phyloP scores from a whole-genome alignment of 2,329 filamentous ascomycete genomes.

The Xylaria sp. region DNA sequence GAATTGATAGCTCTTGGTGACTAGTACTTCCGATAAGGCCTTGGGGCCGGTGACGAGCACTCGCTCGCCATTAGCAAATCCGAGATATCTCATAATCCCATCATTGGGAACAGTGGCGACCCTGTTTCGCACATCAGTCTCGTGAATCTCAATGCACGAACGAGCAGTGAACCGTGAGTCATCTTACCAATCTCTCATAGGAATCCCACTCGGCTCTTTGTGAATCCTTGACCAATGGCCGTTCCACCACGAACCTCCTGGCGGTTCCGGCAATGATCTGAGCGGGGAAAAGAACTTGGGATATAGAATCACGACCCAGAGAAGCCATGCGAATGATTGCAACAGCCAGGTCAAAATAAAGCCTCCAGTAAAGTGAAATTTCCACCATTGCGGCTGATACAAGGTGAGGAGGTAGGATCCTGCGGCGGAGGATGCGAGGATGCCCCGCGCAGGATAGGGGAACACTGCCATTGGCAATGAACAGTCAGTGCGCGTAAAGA shows the following conservation, averaged over 20 bases:
- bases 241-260: conserved; percentile 57
- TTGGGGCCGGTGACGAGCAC: conserved; percentile 66
- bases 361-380: conserved; percentile 46
- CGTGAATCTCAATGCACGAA: not conserved
- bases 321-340: conserved; percentile 51
- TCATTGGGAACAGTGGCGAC: conserved; percentile 70
- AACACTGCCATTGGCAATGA: conserved; percentile 39
- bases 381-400: conserved; percentile 49
- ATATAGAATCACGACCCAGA: conserved; percentile 61
- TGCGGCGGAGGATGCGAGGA: conserved; percentile 47
- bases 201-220: conserved; percentile 55
- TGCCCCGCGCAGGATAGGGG: conserved; percentile 46
- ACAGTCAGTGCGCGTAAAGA: not conserved
- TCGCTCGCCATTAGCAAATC: conserved; percentile 51
- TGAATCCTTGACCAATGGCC: conserved; percentile 60
- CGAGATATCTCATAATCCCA: conserved; percentile 74
- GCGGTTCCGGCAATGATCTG: conserved; percentile 59
- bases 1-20: conserved; percentile 76
- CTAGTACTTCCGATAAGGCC: conserved; percentile 75
- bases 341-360: conserved; percentile 54
- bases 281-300: conserved; percentile 63
- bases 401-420: conserved; percentile 50
- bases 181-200: conserved; percentile 61
- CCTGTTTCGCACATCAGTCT: conserved; percentile 56
- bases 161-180: not conserved